Evolutionary conservation across 495 filamentous ascomycete genomes (phyloP), one percentile per base, ranked within the genome.

Genomic region (Talaromyces trachyspermus): DNA sequence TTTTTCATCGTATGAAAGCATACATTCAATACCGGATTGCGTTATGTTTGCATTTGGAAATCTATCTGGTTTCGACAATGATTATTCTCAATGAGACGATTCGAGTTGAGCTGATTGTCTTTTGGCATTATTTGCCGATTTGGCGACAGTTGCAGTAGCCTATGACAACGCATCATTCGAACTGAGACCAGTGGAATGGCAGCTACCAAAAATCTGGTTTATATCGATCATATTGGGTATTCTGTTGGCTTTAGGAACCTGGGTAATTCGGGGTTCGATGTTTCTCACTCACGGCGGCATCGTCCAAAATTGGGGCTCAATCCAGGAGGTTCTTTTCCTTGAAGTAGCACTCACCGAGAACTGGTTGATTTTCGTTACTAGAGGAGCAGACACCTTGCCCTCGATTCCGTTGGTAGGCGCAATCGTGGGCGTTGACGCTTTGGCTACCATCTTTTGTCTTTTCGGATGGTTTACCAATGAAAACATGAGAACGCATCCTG

Each of bases 21-120:
- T 86, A 86, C 54, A 85, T 86, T 50, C 82, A 86, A 56, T 86
- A 86, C 61, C 82, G 83, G 64, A 86, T 86, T 59, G 83, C 83
- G 26, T 77, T 86, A 26, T 86, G 83, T 58, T 67, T 86, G 48
- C 83, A 86, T 59, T 59, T 86, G 58, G 83, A 86, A 58, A 80
- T 86, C 45, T 86, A 84, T 59, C 67, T 86, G 3, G 81, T 85
- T 49, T 84, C 81, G 4, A 78, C 80, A 17, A 85, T 85, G 79
- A 75, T 85, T 52, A 85, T 86, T 57, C 73, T 86, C 56, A 81
- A 84, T 54, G 81, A 85, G 60, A 83, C 78, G 46, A 80, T 86
- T 53, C 68, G 71, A 14, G 75, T 76, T 48, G 77, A 84, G 38
- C 68, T 86, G 5, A 75, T 86, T 49, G 83, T 86, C 58, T 86